Percentiles rank a stretch among this genome's conserved stretches.
Conservation (phyloP, 2,329 filamentous ascomycete genomes). For the Drechslera avenae region DNA sequence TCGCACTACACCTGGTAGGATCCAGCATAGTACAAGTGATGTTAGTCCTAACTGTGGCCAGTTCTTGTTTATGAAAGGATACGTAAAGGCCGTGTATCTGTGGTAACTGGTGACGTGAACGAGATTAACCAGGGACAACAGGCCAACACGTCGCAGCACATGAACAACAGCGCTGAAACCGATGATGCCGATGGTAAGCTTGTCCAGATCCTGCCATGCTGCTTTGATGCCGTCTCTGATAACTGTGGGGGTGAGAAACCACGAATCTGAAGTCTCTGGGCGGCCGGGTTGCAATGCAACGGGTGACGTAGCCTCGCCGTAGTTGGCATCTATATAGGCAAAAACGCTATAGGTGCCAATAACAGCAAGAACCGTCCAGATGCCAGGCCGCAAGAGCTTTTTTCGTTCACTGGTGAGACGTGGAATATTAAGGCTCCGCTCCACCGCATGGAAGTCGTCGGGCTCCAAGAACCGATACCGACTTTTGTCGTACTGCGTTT, state of each 20-base stretch:
- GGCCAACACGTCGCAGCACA: conserved; percentile 9
- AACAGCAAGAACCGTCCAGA: too few relatives aligned
- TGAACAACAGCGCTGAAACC: conserved; percentile 6
- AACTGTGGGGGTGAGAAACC: conserved; percentile 18
- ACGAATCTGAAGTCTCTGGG: conserved; percentile 11
- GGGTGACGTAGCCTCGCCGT: too few relatives aligned
- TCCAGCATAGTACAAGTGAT: conserved; percentile 12
- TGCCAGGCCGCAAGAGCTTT: too few relatives aligned
- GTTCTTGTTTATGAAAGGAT: conserved; percentile 9
- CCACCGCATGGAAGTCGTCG: too few relatives aligned
- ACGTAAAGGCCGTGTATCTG: conserved; percentile 21
- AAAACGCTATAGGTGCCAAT: too few relatives aligned
- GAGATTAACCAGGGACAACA: conserved; percentile 14
- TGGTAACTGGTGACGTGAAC: conserved; percentile 13
- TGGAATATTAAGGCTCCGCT: too few relatives aligned
- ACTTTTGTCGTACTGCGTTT: too few relatives aligned
- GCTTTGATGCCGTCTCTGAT: conserved; percentile 14
- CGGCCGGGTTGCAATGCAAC: not conserved
- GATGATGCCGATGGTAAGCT: too few relatives aligned
- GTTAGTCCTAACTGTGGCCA: conserved; percentile 12
- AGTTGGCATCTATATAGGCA: too few relatives aligned
- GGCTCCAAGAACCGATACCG: too few relatives aligned
- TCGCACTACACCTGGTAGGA: conserved; percentile 19
- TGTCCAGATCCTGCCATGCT: conserved; percentile 20
- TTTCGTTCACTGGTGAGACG: too few relatives aligned